These are phyloP conservation scores for Phytophthora fragariae DNA, from an alignment of 352 stramenopile species.

Conservation along the genomic window DNA sequence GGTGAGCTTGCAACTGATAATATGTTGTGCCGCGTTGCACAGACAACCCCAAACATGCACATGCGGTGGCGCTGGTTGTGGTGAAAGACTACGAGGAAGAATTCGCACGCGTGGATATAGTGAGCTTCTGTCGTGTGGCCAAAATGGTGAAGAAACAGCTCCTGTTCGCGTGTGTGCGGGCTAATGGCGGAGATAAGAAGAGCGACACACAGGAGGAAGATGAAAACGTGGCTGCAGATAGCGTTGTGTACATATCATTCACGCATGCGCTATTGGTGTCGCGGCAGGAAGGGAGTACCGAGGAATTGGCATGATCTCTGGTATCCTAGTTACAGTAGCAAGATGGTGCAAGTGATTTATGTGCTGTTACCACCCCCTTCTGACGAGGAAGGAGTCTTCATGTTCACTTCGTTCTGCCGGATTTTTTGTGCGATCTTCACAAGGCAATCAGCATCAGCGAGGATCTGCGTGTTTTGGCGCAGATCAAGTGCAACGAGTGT, in stretches of 20 bases:
- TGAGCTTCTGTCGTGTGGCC: constrained; percentile 69
- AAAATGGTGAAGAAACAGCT: constrained; percentile 84
- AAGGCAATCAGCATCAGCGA: constrained; percentile 59
- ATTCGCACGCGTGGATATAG: constrained; percentile 61
- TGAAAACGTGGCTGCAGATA: background rate
- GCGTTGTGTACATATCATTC: constrained; percentile 66
- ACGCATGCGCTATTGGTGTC: constrained; percentile 65
- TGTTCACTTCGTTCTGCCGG: constrained; percentile 76
- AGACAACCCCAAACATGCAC: constrained; percentile 49
- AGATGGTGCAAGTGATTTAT: constrained; percentile 9
- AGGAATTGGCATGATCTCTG: constrained; percentile 13
- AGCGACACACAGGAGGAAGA: background rate
- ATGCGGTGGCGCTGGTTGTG: constrained; percentile 63
- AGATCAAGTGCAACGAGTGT: constrained; percentile 76
- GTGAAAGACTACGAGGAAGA: constrained; percentile 54
- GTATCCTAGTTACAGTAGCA: background rate
- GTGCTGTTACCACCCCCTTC: constrained; percentile 4
- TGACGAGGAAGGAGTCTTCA: constrained; percentile 39
- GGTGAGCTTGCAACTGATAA: background rate
- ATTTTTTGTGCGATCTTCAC: constrained; percentile 78
- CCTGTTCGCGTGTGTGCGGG: constrained; percentile 54
- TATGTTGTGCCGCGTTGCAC: background rate
- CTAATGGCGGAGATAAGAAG: background rate
- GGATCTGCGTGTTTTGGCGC: constrained; percentile 79
- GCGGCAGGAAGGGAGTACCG: constrained; percentile 39